These are phyloP conservation scores for Fusarium goolgardi DNA, from an alignment of 2,329 filamentous ascomycete genomes.

Conservation along the genomic window DNA sequence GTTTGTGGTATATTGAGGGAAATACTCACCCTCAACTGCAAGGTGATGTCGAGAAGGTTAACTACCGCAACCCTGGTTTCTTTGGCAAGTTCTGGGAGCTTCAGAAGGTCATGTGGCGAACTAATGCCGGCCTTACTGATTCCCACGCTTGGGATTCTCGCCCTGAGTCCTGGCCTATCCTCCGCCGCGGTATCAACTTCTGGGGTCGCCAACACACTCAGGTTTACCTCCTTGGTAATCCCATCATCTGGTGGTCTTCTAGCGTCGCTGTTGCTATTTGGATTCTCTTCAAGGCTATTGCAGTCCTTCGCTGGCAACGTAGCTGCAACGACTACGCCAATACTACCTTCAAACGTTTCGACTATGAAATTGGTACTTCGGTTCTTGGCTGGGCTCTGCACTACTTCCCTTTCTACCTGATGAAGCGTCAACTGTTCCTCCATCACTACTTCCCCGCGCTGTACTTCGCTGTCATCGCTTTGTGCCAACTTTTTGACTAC, in stretches of 20 bases:
- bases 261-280: conserved; percentile 83
- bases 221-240: conserved; percentile 96
- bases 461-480: conserved; percentile 90
- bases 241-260: conserved; percentile 92
- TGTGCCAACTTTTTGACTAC: conserved; percentile 93
- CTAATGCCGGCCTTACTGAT: conserved; percentile 94
- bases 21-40: conserved; percentile 86
- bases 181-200: conserved; percentile 97
- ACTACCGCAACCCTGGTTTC: conserved; percentile 94
- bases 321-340: conserved; percentile 88
- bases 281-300: conserved; percentile 84
- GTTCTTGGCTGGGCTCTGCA: conserved; percentile 97
- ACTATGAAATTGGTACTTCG: conserved; percentile 92
- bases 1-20: conserved; percentile 94
- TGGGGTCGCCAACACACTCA: conserved; percentile 96
- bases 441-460: conserved; percentile 98
- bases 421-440: conserved; percentile 97
- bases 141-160: conserved; percentile 99
- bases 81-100: conserved; percentile 98
- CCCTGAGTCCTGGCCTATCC: conserved; percentile 90
- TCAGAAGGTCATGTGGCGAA: conserved; percentile 98
- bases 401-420: conserved; percentile 98
- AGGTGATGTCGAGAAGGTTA: conserved; percentile 87
- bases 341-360: conserved; percentile 91
- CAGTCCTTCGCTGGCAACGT: conserved; percentile 93